Conservation (phyloP, 148 eudicot genomes). For the Talinum fruticosum region DNA sequence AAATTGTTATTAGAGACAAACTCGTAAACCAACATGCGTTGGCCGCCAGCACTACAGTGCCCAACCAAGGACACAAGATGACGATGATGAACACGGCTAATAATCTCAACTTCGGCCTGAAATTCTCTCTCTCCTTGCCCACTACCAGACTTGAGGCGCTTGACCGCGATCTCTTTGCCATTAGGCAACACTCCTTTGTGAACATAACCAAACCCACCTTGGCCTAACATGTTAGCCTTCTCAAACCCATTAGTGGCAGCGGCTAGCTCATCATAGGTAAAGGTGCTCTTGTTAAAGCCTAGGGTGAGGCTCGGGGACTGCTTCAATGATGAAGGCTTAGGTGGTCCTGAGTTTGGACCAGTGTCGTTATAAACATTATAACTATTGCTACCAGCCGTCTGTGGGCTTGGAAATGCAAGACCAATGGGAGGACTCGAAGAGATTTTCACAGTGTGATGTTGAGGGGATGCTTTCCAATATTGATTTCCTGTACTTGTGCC, state of each 20-base stretch:
- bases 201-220: constrained; percentile 80
- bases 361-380: background rate
- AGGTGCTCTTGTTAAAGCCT: constrained; percentile 44
- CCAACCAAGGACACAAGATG: constrained; percentile 82
- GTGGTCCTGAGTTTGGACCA: background rate
- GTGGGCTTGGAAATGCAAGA: constrained; percentile 4
- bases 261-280: constrained; percentile 61
- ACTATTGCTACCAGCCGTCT: background rate
- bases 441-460: constrained; percentile 28
- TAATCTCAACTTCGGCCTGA: constrained; percentile 76
- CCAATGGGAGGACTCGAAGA: constrained; percentile 20
- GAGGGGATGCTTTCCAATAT: constrained; percentile 32
- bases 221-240: constrained; percentile 57
- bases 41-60: constrained; percentile 57
- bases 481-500: background rate
- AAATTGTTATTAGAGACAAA: constrained; percentile 68
- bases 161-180: constrained; percentile 66
- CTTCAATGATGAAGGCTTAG: background rate
- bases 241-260: constrained; percentile 64
- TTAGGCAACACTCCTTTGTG: constrained; percentile 65
- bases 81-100: constrained; percentile 90
- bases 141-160: constrained; percentile 72
- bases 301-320: constrained; percentile 23
- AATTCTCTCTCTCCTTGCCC: constrained; percentile 89
- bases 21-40: constrained; percentile 73